phyloP scores from a whole-genome alignment of 2,329 filamentous ascomycete genomes.

The Gremmenia infestans region DNA sequence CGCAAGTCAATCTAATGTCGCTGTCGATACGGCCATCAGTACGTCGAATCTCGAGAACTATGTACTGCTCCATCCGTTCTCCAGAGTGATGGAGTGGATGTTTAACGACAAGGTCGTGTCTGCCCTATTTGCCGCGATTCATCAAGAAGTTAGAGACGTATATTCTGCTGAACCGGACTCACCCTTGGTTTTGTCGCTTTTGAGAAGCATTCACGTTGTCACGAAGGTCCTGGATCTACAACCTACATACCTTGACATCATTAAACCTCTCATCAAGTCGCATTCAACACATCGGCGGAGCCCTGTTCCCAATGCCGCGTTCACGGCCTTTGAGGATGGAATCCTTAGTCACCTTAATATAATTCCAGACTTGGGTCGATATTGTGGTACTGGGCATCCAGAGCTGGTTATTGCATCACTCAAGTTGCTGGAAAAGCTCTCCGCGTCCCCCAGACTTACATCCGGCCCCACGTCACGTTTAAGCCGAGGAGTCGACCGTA shows the following conservation, averaged over 20 bases:
- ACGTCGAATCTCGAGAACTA: conserved; percentile 74
- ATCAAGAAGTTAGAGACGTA: conserved; percentile 69
- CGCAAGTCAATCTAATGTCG: conserved; percentile 70
- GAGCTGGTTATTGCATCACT: conserved; percentile 76
- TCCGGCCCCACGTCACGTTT: conserved; percentile 16
- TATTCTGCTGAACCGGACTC: conserved; percentile 71
- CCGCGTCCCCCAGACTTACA: conserved; percentile 63
- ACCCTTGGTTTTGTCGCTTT: conserved; percentile 71
- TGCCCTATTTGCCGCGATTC: conserved; percentile 71
- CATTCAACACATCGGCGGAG: conserved; percentile 54
- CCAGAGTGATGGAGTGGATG: conserved; percentile 95
- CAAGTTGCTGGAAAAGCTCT: conserved; percentile 78
- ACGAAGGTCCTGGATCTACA: conserved; percentile 80
- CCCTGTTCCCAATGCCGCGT: conserved; percentile 67
- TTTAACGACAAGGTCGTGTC: conserved; percentile 87
- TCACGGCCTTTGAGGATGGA: conserved; percentile 89
- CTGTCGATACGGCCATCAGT: conserved; percentile 69
- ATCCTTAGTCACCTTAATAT: conserved; percentile 74
- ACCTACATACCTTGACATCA: conserved; percentile 84
- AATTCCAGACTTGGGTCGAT: conserved; percentile 78
- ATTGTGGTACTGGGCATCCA: conserved; percentile 79
- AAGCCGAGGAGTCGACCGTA: conserved; percentile 48
- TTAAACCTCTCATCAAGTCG: conserved; percentile 70
- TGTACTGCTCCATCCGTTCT: conserved; percentile 84
- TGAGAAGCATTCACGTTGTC: conserved; percentile 79